Conservation (phyloP, 139 green algal species). For the Marvania coccoides region DNA sequence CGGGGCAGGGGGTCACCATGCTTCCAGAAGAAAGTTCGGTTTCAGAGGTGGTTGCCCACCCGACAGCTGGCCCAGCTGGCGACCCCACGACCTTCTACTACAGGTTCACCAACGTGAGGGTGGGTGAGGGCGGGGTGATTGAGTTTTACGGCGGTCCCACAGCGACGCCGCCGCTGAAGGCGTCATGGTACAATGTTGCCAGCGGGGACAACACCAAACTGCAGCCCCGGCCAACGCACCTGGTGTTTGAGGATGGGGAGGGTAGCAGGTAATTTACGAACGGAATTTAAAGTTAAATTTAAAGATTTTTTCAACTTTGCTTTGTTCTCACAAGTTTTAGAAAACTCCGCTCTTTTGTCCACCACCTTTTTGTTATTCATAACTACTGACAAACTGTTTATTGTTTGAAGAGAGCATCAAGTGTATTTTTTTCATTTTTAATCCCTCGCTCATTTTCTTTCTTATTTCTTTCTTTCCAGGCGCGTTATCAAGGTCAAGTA, state of each 20-base stretch:
- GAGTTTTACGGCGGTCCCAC: not conserved
- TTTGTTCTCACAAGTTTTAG: too few species aligned
- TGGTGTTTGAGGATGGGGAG: too few species aligned
- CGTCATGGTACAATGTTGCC: constrained; percentile 4
- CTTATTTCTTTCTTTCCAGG: not conserved
- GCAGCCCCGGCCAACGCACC: not conserved
- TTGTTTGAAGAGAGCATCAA: too few species aligned
- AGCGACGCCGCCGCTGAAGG: not conserved
- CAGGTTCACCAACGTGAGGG: constrained; percentile 9
- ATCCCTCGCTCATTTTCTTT: not conserved
- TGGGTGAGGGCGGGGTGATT: not conserved
- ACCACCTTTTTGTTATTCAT: not conserved
- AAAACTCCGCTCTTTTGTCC: too few species aligned
- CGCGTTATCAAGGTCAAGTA: not conserved
- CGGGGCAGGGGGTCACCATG: not conserved
- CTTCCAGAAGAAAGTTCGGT: not conserved
- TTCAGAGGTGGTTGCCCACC: constrained; percentile 3
- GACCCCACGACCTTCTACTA: not conserved
- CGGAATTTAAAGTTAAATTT: too few species aligned
- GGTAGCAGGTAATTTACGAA: too few species aligned
- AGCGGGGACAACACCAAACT: not conserved
- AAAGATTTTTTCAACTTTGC: too few species aligned
- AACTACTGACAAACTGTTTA: not conserved
- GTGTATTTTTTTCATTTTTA: not conserved
- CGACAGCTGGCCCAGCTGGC: not conserved